Conservation (phyloP, 306 rosid species). For the Morella rubra region DNA sequence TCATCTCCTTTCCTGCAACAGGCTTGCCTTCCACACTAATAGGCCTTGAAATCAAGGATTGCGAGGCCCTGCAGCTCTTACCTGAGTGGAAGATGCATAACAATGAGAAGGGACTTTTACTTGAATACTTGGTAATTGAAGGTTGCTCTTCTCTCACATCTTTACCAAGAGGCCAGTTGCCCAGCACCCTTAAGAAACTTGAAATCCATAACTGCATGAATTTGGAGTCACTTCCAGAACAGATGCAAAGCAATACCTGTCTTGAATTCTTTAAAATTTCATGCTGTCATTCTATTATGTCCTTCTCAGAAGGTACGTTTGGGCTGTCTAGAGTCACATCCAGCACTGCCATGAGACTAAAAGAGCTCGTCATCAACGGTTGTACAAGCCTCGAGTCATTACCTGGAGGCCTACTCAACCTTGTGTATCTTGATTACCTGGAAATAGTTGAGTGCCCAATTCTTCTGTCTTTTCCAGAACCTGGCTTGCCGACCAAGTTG, state of each 20-base stretch:
- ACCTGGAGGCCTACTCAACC: constrained; percentile 32
- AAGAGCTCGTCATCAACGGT: constrained; percentile 23
- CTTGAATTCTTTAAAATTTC: constrained; percentile 27
- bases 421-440: constrained; percentile 19
- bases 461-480: constrained; percentile 22
- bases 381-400: constrained; percentile 24
- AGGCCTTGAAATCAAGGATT: constrained; percentile 32
- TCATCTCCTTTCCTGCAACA: constrained; percentile 20
- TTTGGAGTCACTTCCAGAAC: constrained; percentile 22
- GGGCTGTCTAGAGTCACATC: constrained; percentile 15
- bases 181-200: constrained; percentile 28
- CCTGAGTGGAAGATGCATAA: constrained; percentile 25
- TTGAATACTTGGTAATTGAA: constrained; percentile 37
- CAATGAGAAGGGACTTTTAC: constrained; percentile 4
- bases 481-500: constrained; percentile 26
- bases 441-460: constrained; percentile 37
- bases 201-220: constrained; percentile 30
- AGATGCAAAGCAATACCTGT: constrained; percentile 7
- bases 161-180: constrained; percentile 28
- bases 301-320: constrained; percentile 22
- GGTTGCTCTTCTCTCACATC: constrained; percentile 32
- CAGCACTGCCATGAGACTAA: constrained; percentile 20
- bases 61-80: constrained; percentile 26
- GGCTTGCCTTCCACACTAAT: constrained; percentile 27
- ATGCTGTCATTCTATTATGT: constrained; percentile 26